Conservation (phyloP, 2,329 filamentous ascomycete genomes). For the Colletotrichum sp. region DNA sequence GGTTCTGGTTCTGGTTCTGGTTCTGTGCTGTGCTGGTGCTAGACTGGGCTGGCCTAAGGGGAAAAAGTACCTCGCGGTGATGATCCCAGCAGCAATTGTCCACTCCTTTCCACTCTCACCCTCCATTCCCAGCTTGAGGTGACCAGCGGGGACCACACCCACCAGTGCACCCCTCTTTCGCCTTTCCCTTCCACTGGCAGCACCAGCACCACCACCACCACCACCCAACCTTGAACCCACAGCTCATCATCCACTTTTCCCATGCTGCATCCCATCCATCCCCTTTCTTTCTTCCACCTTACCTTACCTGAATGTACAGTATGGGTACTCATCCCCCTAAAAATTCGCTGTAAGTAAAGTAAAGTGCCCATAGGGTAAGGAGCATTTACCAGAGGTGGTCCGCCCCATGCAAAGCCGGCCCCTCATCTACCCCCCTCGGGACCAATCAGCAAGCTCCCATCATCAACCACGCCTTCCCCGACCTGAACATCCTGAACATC, state of each 20-base stretch:
- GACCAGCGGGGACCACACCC: background rate
- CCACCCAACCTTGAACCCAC: background rate
- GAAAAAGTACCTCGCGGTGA: background rate
- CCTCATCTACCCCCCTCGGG: background rate
- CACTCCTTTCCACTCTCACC: background rate
- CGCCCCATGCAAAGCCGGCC: background rate
- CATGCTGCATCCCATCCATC: background rate
- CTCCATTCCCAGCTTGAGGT: background rate
- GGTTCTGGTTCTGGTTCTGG: background rate
- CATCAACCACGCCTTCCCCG: conserved; percentile 2
- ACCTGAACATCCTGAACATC: conserved; percentile 14
- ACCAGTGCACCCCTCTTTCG: background rate
- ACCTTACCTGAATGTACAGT: background rate
- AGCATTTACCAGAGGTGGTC: background rate
- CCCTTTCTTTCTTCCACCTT: background rate
- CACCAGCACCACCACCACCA: background rate
- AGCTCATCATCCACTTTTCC: background rate
- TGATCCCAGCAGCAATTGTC: background rate
- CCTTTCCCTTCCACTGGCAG: background rate
- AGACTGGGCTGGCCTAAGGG: background rate
- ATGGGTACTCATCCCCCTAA: background rate
- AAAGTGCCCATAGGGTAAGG: background rate
- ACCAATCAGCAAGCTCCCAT: conserved; percentile 20
- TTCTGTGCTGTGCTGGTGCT: background rate
- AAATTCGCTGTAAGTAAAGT: background rate